Evolutionary conservation across 164 flowering plant genomes (phyloP), one percentile per base, ranked within the genome.

Genomic region (Buxus sempervirens): DNA sequence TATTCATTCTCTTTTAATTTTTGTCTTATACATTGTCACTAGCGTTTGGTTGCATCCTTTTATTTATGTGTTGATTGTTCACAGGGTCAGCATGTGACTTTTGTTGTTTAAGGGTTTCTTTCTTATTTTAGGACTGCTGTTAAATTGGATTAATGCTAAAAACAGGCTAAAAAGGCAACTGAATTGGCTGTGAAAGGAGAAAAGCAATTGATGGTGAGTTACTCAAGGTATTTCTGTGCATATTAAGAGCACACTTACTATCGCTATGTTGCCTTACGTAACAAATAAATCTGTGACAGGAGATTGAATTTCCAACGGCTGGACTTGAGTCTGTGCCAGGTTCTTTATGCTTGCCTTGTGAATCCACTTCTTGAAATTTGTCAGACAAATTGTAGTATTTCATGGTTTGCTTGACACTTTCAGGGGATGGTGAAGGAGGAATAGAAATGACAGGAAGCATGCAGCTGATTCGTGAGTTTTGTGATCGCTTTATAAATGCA

Each of bases 401-500:
- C 60, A 70, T 22, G 36, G 4, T 56, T 20, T 12, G 28, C 60
- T 32, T 65, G 26, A 27, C 36, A 27, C 28, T 60, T 74, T 77
- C 81, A 93, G 98, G 98, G 72, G 98, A 93, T 81, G 98, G 93
- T 66, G 98, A 93, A 82, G 98, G 98, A 62, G 98, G 96, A 55
- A 90, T 78, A 55, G 98, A 93, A 81, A 93, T 93, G 98, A 91
- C 97, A 21, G 97, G 72, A 64, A 90, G 97, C 70, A 81, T 94
- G 88, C 88, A 85, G 74, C 73, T 94, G 66, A 91, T 94, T 68
- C 92, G 96, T 61, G 93, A 94, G 74, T 94, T 87, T 70, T 91
- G 98, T 77, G 94, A 91, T 63, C 72, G 77, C 71, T 79, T 83
- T 38, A 61, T 93, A 38, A 73, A 21, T 62, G 87, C 97, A 22